Base-by-base conservation (phyloP, 2,329 filamentous ascomycete genomes). In the Aspergillus japonicus region DNA sequence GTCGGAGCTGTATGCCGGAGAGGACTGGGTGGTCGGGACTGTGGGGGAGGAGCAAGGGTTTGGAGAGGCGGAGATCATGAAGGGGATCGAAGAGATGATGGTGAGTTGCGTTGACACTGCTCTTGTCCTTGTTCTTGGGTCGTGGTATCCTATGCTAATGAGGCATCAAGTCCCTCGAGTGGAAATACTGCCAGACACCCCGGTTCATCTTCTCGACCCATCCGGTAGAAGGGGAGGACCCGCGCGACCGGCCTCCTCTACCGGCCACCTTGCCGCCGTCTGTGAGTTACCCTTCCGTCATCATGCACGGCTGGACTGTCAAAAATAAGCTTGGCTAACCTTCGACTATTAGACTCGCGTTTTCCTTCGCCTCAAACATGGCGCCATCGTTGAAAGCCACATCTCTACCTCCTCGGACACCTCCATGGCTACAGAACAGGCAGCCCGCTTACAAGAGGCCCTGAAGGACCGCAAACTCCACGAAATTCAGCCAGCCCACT, bases 101-200 rank as follows among this genome's bases (percentile, higher is more conserved):
- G 87, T 87, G 69, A 70, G 81, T 75, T 39, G 6, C 29, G 14
- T 26, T 33, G 19, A 29, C 42, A 5, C 35, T 16, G 47, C 24
- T 11, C 35, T 5, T 7, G 24, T 29, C 6, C 42, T 29, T 6
- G 26, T 31, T 19, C 35, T 21, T 50, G 14, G 24, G 26, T 26
- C 12, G 19, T 52, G 39, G 16, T 48, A 54, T 61, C 21, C 57
- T 35, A 4, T 24, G 21, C 12, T 16, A 23, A 39, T 54, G 5
- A 55, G 14, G 39, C 49, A 54, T 67, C 33, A 16, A 81, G 70
- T 82, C 73, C 47, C 50, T 66, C 57, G 75, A 77, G 68, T 97
- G 92, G 92, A 89, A 89, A 59, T 96, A 89, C 75, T 85, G 85
- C 2, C 92, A 96, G 77, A 96, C 93, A 2, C 93, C 93, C 1